Percentiles rank a stretch among this genome's conserved stretches.
Evolutionary conservation across 805 yeast genomes (phyloP).

Genomic region (Lipomyces sp.): DNA sequence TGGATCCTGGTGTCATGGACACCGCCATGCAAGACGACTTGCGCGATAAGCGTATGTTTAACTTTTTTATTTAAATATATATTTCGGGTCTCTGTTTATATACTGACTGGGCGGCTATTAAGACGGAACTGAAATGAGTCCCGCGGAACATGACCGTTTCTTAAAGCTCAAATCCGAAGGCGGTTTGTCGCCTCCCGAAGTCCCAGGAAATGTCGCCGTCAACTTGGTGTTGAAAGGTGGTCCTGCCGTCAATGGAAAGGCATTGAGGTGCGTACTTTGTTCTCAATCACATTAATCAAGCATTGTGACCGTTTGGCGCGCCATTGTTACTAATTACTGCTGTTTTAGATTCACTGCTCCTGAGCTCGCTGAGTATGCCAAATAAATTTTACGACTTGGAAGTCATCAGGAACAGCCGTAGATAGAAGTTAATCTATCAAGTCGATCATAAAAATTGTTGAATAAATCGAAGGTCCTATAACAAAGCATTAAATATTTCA

Average conservation of each 20-base stretch:
- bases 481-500: not conserved
- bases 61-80: not conserved
- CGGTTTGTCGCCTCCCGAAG: constrained; percentile 66
- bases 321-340: not conserved
- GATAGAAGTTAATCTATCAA: not conserved
- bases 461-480: too few species aligned
- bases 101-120: constrained; percentile 4
- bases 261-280: constrained; percentile 55
- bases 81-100: too few species aligned
- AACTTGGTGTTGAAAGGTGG: constrained; percentile 68
- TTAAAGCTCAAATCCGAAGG: constrained; percentile 61
- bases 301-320: constrained; percentile 41
- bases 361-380: constrained; percentile 22
- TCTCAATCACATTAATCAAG: constrained; percentile 37
- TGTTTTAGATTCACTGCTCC: constrained; percentile 23
- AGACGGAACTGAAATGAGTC: constrained; percentile 63
- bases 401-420: too few species aligned
- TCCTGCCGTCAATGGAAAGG: constrained; percentile 67
- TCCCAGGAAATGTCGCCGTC: constrained; percentile 74
- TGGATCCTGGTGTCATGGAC: constrained; percentile 95
- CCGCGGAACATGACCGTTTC: constrained; percentile 64
- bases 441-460: too few species aligned
- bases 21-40: constrained; percentile 86
- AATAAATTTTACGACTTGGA: not conserved
- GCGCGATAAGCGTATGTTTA: constrained; percentile 56